A percentile compares a stretch with the other conserved stretches of the same genome.
phyloP scores from a whole-genome alignment of 179 eudicot species.

The Monotropa hypopitys region DNA sequence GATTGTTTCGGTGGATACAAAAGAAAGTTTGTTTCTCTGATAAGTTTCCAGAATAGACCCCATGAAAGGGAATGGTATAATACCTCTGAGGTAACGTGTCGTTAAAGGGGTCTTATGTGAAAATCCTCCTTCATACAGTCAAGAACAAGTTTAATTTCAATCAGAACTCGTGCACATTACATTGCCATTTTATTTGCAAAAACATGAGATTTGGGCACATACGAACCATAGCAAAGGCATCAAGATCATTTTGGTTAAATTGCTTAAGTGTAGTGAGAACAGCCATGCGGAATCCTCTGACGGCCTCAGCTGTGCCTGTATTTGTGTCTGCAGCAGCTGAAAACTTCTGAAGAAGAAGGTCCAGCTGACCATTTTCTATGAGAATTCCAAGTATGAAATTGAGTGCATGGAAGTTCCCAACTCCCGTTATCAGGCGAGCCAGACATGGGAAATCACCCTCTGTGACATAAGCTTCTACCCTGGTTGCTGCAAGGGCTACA shows the following conservation, averaged over 20 bases:
- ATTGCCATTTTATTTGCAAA: neutral
- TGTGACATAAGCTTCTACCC: slow-evolving; percentile 89
- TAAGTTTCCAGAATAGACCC: neutral
- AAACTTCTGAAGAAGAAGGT: slow-evolving; percentile 89
- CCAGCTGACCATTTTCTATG: slow-evolving; percentile 85
- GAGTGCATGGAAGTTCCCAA: slow-evolving; percentile 90
- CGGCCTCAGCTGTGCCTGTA: slow-evolving; percentile 67
- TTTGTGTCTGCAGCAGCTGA: slow-evolving; percentile 85
- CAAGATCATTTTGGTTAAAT: slow-evolving; percentile 75
- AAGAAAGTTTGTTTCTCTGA: neutral
- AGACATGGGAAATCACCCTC: slow-evolving; percentile 95
- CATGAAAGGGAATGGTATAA: neutral
- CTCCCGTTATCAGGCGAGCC: slow-evolving; percentile 95
- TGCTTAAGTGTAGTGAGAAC: slow-evolving; percentile 90
- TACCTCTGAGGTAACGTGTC: neutral
- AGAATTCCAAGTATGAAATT: slow-evolving; percentile 93
- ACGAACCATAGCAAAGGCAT: slow-evolving; percentile 91
- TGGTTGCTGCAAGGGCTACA: slow-evolving; percentile 94
- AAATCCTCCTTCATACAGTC: slow-evolving; percentile 1
- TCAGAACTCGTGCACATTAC: neutral
- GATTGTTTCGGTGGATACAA: neutral
- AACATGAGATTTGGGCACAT: neutral
- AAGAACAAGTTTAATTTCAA: neutral
- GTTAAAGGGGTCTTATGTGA: neutral
- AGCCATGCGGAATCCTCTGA: slow-evolving; percentile 93